Percentiles rank a stretch among this genome's conserved stretches.
Evolutionary conservation across 78 protist species (phyloP).

Genomic region (Dictyostelium citrinum): DNA sequence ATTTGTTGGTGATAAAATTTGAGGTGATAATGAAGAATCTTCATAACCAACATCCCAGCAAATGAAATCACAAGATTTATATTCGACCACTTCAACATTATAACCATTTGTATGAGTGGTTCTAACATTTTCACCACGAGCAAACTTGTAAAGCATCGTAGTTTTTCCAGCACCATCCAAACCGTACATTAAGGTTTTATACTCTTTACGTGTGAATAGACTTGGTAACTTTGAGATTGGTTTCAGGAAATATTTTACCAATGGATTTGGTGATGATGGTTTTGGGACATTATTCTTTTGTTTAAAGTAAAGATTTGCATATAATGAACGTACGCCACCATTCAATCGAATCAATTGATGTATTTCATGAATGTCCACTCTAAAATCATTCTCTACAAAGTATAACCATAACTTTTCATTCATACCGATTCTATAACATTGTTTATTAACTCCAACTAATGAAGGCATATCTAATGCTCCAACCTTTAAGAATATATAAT

Average conservation of each 20-base stretch:
- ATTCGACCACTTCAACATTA: slow-evolving; percentile 84
- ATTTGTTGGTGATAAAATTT: neutral
- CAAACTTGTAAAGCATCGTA: slow-evolving; percentile 86
- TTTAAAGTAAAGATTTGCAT: slow-evolving; percentile 56
- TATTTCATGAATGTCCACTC: neutral
- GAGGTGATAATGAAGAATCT: neutral
- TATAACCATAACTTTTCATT: slow-evolving; percentile 52
- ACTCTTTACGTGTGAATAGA: slow-evolving; percentile 83
- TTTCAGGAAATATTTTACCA: slow-evolving; percentile 5
- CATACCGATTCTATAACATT: slow-evolving; percentile 56
- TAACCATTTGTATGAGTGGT: slow-evolving; percentile 90
- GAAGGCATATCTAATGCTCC: slow-evolving; percentile 32
- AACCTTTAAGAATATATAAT: slow-evolving; percentile 55
- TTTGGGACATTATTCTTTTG: neutral
- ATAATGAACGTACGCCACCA: slow-evolving; percentile 49
- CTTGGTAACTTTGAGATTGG: slow-evolving; percentile 45
- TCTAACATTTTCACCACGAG: slow-evolving; percentile 82
- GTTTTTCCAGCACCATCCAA: slow-evolving; percentile 94
- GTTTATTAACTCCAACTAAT: neutral
- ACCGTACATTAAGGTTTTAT: slow-evolving; percentile 95
- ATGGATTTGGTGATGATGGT: slow-evolving; percentile 41
- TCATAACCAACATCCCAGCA: slow-evolving; percentile 72
- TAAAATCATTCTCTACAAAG: slow-evolving; percentile 48
- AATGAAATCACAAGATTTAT: slow-evolving; percentile 72
- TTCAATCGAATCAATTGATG: slow-evolving; percentile 3